Percentiles rank a stretch among this genome's conserved stretches.
These are phyloP conservation scores for Zymoseptoria tritici DNA, from an alignment of 2,329 filamentous ascomycete genomes.

Conservation along the genomic window DNA sequence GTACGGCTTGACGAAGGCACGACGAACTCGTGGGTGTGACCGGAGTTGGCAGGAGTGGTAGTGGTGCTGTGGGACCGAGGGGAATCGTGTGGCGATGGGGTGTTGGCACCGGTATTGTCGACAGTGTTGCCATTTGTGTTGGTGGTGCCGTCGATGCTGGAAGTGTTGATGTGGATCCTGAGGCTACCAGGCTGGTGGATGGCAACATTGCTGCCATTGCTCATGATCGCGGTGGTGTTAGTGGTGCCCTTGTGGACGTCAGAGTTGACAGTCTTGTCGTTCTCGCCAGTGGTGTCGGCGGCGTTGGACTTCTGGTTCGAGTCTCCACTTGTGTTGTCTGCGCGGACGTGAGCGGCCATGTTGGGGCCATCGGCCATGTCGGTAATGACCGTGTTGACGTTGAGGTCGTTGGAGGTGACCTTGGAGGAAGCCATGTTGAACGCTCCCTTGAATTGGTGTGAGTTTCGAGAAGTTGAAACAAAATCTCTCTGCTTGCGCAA, in stretches of 20 bases:
- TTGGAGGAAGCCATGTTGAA: not conserved
- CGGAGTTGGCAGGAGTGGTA: no score
- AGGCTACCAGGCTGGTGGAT: no score
- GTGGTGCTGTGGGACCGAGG: no score
- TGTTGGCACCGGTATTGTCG: no score
- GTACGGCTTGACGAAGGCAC: no score
- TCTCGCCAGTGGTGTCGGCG: not conserved
- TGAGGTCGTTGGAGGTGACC: not conserved
- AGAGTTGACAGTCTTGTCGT: not conserved
- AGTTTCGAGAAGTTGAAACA: not conserved
- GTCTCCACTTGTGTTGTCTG: slow-evolving; percentile 1
- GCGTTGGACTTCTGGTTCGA: not conserved
- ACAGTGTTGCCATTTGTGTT: no score
- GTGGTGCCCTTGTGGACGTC: not conserved
- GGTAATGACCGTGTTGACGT: not conserved
- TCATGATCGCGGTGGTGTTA: not conserved
- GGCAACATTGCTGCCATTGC: no score
- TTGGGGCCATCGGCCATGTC: not conserved
- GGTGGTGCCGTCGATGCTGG: no score
- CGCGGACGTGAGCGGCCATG: slow-evolving; percentile 6
- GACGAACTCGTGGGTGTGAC: no score
- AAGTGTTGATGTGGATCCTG: no score
- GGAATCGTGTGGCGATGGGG: no score
- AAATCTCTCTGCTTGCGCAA: not conserved
- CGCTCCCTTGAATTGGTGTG: not conserved